Evolutionary conservation across 169 alveolate genomes (phyloP).

Genomic region (Besnoitia besnoiti): DNA sequence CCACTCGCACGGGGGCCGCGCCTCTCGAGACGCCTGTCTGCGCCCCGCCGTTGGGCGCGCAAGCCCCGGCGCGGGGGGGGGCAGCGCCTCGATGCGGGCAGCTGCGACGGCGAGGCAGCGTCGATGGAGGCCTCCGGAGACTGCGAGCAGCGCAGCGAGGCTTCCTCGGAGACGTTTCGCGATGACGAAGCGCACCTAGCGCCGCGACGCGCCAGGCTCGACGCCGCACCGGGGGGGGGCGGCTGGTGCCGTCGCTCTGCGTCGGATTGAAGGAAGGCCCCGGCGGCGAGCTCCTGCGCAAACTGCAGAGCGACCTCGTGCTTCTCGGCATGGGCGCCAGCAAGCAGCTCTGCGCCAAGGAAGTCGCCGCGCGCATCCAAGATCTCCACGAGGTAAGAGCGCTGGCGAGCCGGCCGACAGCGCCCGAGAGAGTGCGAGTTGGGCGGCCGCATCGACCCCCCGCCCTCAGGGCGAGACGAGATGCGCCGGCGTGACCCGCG

Average conservation of each 20-base stretch:
- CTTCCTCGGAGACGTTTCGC: neutral
- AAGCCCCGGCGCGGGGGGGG: too few species aligned
- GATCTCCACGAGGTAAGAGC: conserved; percentile 13
- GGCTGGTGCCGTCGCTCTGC: neutral
- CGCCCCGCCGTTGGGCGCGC: too few species aligned
- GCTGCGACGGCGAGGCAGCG: too few species aligned
- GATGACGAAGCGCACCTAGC: neutral
- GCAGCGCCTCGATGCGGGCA: too few species aligned
- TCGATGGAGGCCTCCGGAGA: too few species aligned
- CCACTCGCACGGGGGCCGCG: too few species aligned
- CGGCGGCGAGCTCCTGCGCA: neutral
- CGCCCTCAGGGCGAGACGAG: too few species aligned
- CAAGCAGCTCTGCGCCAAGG: neutral
- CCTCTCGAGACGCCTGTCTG: too few species aligned
- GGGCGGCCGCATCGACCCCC: too few species aligned
- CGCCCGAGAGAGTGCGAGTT: neutral
- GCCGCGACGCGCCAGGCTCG: neutral
- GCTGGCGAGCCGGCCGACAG: too few species aligned
- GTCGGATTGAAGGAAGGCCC: neutral
- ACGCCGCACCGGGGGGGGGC: neutral
- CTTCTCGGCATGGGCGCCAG: neutral
- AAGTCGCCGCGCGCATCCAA: conserved; percentile 5
- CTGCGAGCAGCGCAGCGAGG: too few species aligned
- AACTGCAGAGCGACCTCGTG: neutral
- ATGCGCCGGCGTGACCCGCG: too few species aligned